These are phyloP conservation scores for Cylindrotheca closterium DNA, from an alignment of 108 stramenopile species.

Conservation along the genomic window DNA sequence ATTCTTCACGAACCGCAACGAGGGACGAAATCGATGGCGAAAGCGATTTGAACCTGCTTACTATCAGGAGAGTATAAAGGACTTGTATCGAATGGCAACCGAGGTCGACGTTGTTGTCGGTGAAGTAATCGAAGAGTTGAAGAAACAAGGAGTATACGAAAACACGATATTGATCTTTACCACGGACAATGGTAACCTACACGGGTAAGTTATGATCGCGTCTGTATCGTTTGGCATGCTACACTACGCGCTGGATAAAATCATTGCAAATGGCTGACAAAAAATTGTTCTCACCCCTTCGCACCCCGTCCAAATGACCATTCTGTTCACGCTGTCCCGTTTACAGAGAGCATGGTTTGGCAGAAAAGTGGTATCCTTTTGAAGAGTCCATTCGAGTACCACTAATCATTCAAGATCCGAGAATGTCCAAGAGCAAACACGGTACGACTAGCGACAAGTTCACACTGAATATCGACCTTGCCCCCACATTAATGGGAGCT, in stretches of 20 bases:
- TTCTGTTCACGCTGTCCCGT: background rate
- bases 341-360: constrained; percentile 36
- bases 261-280: no score
- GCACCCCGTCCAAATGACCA: background rate
- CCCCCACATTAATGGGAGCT: constrained; percentile 71
- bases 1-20: constrained; percentile 48
- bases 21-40: constrained; percentile 64
- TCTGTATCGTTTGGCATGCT: no score
- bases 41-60: constrained; percentile 60
- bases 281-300: background rate
- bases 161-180: constrained; percentile 81
- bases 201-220: constrained; percentile 29
- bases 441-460: constrained; percentile 67
- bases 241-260: no score
- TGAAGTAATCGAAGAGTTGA: constrained; percentile 53
- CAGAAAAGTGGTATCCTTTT: constrained; percentile 74
- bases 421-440: constrained; percentile 54
- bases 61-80: constrained; percentile 57
- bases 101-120: constrained; percentile 76
- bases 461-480: constrained; percentile 77
- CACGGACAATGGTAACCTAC: constrained; percentile 86
- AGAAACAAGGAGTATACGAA: constrained; percentile 47
- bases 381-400: constrained; percentile 82
- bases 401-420: constrained; percentile 75
- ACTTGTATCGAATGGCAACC: constrained; percentile 77